A percentile compares a stretch with the other conserved stretches of the same genome.
Conservation (phyloP, 164 flowering plant genomes). For the Umbellularia californica region DNA sequence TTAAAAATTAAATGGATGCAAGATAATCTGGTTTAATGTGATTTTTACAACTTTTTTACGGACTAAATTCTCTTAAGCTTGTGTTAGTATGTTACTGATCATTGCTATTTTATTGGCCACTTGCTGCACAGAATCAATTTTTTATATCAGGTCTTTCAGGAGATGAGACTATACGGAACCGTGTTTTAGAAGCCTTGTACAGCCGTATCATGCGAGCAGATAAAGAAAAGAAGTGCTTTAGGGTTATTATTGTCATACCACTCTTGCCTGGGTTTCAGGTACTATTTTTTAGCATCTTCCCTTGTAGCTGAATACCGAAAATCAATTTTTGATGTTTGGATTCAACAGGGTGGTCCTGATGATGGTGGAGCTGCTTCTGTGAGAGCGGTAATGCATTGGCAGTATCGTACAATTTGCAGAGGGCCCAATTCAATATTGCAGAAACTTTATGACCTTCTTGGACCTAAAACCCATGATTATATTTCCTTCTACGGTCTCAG, state of each 20-base stretch:
- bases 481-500: constrained; percentile 96
- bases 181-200: constrained; percentile 79
- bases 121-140: constrained; percentile 84
- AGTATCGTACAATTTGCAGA: constrained; percentile 92
- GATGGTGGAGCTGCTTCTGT: constrained; percentile 98
- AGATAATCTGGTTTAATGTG: neutral
- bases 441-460: constrained; percentile 72
- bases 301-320: neutral
- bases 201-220: constrained; percentile 80
- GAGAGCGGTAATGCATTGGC: constrained; percentile 99
- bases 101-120: constrained; percentile 16
- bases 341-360: constrained; percentile 86
- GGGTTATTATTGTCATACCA: constrained; percentile 89
- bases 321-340: constrained; percentile 1
- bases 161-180: constrained; percentile 82
- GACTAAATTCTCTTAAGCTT: neutral
- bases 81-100: constrained; percentile 11
- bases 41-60: neutral
- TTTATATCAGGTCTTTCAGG: constrained; percentile 96
- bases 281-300: constrained; percentile 4
- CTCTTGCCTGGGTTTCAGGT: constrained; percentile 99
- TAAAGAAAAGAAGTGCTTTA: constrained; percentile 75
- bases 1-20: neutral
- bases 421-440: constrained; percentile 79
- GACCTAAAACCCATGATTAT: constrained; percentile 77